Conservation (phyloP, 176 grass and related monocot genomes). For the Stipa capillata region DNA sequence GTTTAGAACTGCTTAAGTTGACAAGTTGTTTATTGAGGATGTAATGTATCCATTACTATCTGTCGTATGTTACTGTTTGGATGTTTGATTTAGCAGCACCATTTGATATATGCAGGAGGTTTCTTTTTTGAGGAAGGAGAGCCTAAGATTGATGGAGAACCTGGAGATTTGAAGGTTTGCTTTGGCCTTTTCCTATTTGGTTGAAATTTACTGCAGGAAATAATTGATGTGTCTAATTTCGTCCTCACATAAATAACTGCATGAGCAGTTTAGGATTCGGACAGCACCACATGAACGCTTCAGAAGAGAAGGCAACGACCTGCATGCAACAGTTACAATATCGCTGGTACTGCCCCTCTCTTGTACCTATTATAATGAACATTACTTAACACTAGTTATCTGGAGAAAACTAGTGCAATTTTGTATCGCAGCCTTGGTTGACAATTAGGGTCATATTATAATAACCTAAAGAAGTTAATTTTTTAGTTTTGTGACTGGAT, state of each 20-base stretch:
- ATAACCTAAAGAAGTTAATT: not conserved
- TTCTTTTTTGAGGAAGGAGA: constrained; percentile 96
- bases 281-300: constrained; percentile 79
- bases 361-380: not conserved
- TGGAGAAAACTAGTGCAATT: not conserved
- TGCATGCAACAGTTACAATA: constrained; percentile 78
- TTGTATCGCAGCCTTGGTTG: not conserved
- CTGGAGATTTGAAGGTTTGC: constrained; percentile 89
- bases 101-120: constrained; percentile 59
- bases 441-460: not conserved
- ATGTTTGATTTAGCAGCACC: not conserved
- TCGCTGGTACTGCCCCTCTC: constrained; percentile 49
- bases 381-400: not conserved
- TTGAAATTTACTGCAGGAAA: not conserved
- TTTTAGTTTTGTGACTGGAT: not conserved
- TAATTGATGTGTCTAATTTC: constrained; percentile 10
- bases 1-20: not conserved
- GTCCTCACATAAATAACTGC: constrained; percentile 17
- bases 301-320: constrained; percentile 85
- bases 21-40: not conserved
- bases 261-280: constrained; percentile 82
- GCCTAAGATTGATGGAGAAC: constrained; percentile 93
- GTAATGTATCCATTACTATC: not conserved
- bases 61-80: not conserved
- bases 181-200: not conserved